Evolutionary conservation across 1,284 basidiomycete genomes (phyloP).

Genomic region (Ustilago tritici): DNA sequence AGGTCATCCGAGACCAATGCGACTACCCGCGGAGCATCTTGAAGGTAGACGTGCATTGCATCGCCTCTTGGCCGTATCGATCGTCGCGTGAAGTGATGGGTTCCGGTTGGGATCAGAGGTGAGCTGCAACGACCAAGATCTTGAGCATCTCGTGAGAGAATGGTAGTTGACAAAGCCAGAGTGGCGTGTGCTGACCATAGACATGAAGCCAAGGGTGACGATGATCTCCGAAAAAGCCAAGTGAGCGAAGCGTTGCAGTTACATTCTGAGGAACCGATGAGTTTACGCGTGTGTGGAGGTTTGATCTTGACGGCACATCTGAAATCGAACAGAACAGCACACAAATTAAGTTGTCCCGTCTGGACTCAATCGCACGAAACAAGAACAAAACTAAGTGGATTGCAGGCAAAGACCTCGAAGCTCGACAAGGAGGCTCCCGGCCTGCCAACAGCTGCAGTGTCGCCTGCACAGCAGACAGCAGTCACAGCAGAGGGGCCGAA

Average conservation of each 20-base stretch:
- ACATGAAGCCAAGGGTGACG: not conserved
- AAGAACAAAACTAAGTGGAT: too few relatives aligned
- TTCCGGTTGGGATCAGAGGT: not conserved
- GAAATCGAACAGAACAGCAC: too few relatives aligned
- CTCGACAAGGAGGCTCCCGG: too few relatives aligned
- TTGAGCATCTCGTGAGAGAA: not conserved
- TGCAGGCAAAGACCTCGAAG: too few relatives aligned
- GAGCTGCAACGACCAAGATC: not conserved
- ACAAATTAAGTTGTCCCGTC: too few relatives aligned
- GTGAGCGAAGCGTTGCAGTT: too few relatives aligned
- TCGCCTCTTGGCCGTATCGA: conserved; percentile 12
- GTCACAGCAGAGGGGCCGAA: too few relatives aligned
- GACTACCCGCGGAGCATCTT: conserved; percentile 56
- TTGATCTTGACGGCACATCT: too few relatives aligned
- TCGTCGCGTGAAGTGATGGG: not conserved
- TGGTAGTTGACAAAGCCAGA: not conserved
- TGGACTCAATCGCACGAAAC: too few relatives aligned
- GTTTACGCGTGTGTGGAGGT: not conserved
- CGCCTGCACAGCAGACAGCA: too few relatives aligned
- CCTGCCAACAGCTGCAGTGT: too few relatives aligned
- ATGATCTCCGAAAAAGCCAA: not conserved
- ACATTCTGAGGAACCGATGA: not conserved
- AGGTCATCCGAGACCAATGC: conserved; percentile 41
- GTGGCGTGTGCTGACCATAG: not conserved
- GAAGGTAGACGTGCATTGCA: conserved; percentile 63